Evolutionary conservation across 2,329 filamentous ascomycete species (phyloP), one percentile per base, ranked within the genome.

Genomic region (Penicillium capsulatum): DNA sequence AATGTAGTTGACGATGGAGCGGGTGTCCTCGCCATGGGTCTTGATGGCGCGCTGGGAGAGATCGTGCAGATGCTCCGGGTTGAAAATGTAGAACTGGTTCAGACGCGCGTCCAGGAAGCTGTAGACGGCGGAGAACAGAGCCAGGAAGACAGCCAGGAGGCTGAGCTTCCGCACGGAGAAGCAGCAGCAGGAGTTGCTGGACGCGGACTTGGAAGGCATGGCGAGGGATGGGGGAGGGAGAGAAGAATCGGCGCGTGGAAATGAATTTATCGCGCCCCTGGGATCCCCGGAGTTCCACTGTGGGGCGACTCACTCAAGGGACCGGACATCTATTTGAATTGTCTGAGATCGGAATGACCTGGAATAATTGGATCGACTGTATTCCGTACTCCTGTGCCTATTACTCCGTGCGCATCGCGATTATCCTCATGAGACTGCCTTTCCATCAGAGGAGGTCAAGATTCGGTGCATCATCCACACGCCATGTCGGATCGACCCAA

Each of bases 1-100:
- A 51, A 94, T 89, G 67, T 77, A 81, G 49, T 74, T 60, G 44
- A 88, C 83, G 7, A 89, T 76, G 40, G 73, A 72, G 41, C 73
- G 66, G 10, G 87, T 94, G 69, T 91, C 77, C 63, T 90, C 85
- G 53, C 85, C 86, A 63, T 91, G 80, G 27, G 74, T 66, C 7
- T 68, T 71, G 48, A 94, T 77, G 20, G 79, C 83, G 47, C 78
- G 75, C 64, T 77, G 68, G 8, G 83, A 76, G 22, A 92, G 68
- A 45, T 82, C 74, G 59, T 87, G 79, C 44, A 94, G 74, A 46
- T 86, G 75, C 11, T 73, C 70, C 2, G 77, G 76, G 38, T 81
- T 69, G 66, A 94, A 90, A 64, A 92, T 79, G 74, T 89, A 92
- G 71, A 90, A 73, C 37, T 59, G 65, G 32, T 66, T 59, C 33